phyloP scores from a whole-genome alignment of 1,284 basidiomycete genomes.

The Apiotrichum gracile region DNA sequence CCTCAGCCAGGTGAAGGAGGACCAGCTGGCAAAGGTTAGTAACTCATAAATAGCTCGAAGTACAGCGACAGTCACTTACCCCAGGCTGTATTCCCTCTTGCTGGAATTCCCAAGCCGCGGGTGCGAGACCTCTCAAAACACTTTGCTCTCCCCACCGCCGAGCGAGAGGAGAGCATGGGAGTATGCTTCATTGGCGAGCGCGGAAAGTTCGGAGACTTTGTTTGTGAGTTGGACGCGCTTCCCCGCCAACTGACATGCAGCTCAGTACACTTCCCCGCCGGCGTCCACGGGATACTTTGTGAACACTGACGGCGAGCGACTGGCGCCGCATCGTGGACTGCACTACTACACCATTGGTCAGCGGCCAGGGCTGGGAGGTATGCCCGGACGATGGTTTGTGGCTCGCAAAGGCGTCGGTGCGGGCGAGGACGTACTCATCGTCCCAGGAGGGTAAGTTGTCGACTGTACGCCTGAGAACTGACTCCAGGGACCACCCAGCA shows the following conservation, averaged over 20 bases:
- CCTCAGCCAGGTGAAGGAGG: conserved; percentile 68
- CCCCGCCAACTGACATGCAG: conserved; percentile 47
- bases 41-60: too few species aligned
- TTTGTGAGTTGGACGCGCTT: conserved; percentile 53
- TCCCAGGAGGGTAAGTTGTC: conserved; percentile 59
- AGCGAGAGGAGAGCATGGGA: conserved; percentile 84
- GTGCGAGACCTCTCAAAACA: conserved; percentile 72
- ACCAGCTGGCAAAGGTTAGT: conserved; percentile 51
- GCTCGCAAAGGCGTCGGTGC: conserved; percentile 59
- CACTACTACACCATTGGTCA: conserved; percentile 90
- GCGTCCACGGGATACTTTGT: conserved; percentile 60
- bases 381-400: conserved; percentile 65
- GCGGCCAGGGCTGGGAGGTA: conserved; percentile 61
- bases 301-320: conserved; percentile 54
- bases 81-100: conserved; percentile 74
- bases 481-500: conserved; percentile 58
- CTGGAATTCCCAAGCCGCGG: conserved; percentile 58
- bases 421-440: conserved; percentile 59
- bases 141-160: conserved; percentile 67
- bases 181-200: conserved; percentile 93
- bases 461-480: not conserved
- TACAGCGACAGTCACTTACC: not conserved
- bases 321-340: conserved; percentile 68
- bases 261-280: conserved; percentile 66
- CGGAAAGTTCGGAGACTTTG: conserved; percentile 64